phyloP scores from a whole-genome alignment of 2,329 filamentous ascomycete genomes.

The Apiospora rasikravindrae region DNA sequence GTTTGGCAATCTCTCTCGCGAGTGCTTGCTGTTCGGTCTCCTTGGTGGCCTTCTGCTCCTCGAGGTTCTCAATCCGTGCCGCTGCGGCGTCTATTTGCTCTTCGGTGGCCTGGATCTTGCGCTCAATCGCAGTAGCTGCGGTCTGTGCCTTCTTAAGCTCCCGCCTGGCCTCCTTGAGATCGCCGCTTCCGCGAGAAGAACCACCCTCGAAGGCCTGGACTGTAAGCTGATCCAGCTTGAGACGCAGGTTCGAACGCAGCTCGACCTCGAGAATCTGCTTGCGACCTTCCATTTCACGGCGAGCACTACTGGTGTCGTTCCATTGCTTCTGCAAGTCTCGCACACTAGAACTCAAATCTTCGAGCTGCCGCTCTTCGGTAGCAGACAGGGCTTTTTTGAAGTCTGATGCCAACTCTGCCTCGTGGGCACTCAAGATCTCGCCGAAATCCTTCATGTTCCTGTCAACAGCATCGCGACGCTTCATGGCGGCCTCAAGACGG shows the following conservation, averaged over 20 bases:
- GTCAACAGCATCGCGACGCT: slow-evolving; percentile 71
- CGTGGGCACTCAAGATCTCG: slow-evolving; percentile 76
- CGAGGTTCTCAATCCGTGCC: slow-evolving; percentile 41
- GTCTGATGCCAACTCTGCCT: slow-evolving; percentile 80
- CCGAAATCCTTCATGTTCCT: slow-evolving; percentile 76
- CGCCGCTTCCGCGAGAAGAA: slow-evolving; percentile 66
- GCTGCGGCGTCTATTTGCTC: slow-evolving; percentile 65
- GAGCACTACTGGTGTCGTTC: slow-evolving; percentile 73
- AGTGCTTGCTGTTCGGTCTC: slow-evolving; percentile 78
- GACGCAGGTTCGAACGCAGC: slow-evolving; percentile 85
- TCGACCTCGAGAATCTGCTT: slow-evolving; percentile 88
- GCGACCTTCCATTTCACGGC: slow-evolving; percentile 77
- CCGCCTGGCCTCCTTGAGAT: slow-evolving; percentile 77
- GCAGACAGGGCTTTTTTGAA: slow-evolving; percentile 89
- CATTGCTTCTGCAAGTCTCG: slow-evolving; percentile 79
- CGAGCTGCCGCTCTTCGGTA: slow-evolving; percentile 82
- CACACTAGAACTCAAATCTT: slow-evolving; percentile 69
- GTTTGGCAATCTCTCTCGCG: slow-evolving; percentile 77
- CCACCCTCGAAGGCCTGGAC: slow-evolving; percentile 73
- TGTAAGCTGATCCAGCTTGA: slow-evolving; percentile 85
- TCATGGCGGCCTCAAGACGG: slow-evolving; percentile 72
- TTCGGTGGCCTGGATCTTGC: slow-evolving; percentile 77
- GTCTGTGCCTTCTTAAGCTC: slow-evolving; percentile 81
- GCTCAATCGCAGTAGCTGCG: slow-evolving; percentile 68
- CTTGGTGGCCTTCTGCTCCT: slow-evolving; percentile 61